phyloP scores from a whole-genome alignment of 2,329 filamentous ascomycete genomes.

The Microcyclospora tardicrescens region DNA sequence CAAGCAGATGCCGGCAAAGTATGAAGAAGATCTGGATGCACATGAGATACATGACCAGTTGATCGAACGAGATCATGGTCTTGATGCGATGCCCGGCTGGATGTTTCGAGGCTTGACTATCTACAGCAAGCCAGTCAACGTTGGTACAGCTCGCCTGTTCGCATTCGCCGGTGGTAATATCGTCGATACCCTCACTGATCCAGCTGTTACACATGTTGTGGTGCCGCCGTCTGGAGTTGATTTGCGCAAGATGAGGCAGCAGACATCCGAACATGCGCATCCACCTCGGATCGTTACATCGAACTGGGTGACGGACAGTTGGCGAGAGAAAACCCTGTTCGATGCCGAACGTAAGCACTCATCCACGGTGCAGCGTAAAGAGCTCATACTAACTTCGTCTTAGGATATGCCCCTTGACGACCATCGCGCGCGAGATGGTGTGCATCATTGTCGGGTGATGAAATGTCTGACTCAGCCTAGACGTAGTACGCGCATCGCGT shows the following conservation, averaged over 20 bases:
- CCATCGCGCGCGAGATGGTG: not conserved
- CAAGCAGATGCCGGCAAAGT: constrained; percentile 39
- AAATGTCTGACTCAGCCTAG: constrained; percentile 7
- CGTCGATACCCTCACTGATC: constrained; percentile 37
- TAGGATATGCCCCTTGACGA: not conserved
- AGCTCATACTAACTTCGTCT: not conserved
- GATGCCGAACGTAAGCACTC: constrained; percentile 53
- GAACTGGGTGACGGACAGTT: constrained; percentile 68
- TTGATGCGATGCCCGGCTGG: constrained; percentile 39
- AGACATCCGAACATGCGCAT: constrained; percentile 16
- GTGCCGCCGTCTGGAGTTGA: constrained; percentile 37
- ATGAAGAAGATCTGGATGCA: constrained; percentile 33
- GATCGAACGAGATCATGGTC: constrained; percentile 41
- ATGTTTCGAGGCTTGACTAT: constrained; percentile 39
- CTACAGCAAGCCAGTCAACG: constrained; percentile 31
- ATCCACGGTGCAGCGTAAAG: not conserved
- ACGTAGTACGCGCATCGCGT: constrained; percentile 42
- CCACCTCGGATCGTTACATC: constrained; percentile 57
- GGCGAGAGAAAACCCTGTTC: constrained; percentile 62
- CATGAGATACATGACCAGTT: constrained; percentile 34
- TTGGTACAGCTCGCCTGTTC: constrained; percentile 11
- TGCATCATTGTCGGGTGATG: too few relatives aligned
- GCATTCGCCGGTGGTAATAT: constrained; percentile 58
- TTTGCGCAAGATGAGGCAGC: constrained; percentile 14
- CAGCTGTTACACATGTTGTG: constrained; percentile 58